A percentile compares a stretch with the other conserved stretches of the same genome.
Conservation (phyloP, 2,329 filamentous ascomycete genomes). For the Coniochaeta hoffmannii region DNA sequence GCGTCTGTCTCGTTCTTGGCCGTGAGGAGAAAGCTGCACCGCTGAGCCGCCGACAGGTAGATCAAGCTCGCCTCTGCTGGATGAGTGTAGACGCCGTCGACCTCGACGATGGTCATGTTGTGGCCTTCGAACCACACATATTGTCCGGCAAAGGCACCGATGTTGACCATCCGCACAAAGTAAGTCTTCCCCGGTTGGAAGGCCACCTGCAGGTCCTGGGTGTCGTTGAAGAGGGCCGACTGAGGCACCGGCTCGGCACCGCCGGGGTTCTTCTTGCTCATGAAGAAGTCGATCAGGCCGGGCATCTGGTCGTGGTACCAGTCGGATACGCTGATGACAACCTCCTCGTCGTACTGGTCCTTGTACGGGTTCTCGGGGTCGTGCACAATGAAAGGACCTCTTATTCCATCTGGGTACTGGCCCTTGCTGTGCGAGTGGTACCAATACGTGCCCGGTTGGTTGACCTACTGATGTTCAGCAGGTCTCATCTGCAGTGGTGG, state of each 20-base stretch:
- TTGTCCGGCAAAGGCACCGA: constrained; percentile 63
- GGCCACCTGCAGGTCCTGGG: constrained; percentile 47
- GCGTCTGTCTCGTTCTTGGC: constrained; percentile 51
- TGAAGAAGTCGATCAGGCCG: constrained; percentile 37
- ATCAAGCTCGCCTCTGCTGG: constrained; percentile 52
- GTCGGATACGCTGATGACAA: constrained; percentile 59
- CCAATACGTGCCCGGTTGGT: constrained; percentile 71
- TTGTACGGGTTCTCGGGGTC: constrained; percentile 53
- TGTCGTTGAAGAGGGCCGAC: constrained; percentile 64
- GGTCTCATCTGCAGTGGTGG: background rate
- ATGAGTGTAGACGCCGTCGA: constrained; percentile 65
- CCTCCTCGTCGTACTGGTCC: constrained; percentile 52
- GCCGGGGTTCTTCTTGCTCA: constrained; percentile 46
- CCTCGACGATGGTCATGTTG: constrained; percentile 62
- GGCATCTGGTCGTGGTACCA: constrained; percentile 59
- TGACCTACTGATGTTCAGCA: constrained; percentile 28
- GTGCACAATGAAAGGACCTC: constrained; percentile 57
- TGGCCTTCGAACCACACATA: constrained; percentile 62
- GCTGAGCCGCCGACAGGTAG: constrained; percentile 61
- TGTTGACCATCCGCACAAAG: constrained; percentile 63
- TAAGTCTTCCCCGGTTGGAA: constrained; percentile 65
- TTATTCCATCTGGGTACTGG: constrained; percentile 64
- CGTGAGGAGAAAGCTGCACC: constrained; percentile 55
- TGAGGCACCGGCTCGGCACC: constrained; percentile 61
- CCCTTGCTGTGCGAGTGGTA: constrained; percentile 64